Evolutionary conservation across 495 filamentous ascomycete genomes (phyloP).

Genomic region (Podospora appendiculata): DNA sequence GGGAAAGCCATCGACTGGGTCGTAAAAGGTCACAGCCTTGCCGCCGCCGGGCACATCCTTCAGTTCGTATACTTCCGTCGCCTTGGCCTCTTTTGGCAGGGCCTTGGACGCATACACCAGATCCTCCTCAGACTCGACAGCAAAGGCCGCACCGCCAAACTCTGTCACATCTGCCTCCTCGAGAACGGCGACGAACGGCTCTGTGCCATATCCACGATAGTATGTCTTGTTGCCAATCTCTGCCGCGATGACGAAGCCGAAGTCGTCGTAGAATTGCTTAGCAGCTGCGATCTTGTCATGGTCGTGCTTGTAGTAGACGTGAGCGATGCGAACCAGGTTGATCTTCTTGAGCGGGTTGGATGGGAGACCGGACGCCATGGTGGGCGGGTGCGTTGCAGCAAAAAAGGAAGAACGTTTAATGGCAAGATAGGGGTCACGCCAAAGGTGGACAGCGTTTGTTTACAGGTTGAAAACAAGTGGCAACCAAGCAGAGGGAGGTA

Average conservation of each 20-base stretch:
- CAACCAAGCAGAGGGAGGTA: too few species aligned
- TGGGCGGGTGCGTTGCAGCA: background rate
- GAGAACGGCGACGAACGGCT: constrained; percentile 49
- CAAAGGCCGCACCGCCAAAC: constrained; percentile 48
- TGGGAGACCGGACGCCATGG: constrained; percentile 19
- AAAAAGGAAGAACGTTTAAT: too few species aligned
- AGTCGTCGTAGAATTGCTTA: constrained; percentile 45
- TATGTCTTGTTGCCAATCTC: constrained; percentile 42
- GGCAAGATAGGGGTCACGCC: too few species aligned
- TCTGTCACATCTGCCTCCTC: constrained; percentile 37
- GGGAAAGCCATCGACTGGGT: constrained; percentile 51
- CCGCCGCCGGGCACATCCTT: constrained; percentile 52
- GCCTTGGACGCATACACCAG: constrained; percentile 36
- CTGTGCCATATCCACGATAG: constrained; percentile 53
- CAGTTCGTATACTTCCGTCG: constrained; percentile 42
- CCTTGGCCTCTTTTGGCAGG: constrained; percentile 33
- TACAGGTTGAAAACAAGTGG: too few species aligned
- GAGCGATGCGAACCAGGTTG: constrained; percentile 43
- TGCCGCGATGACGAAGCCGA: constrained; percentile 45
- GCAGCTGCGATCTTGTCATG: constrained; percentile 43
- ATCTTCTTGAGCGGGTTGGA: constrained; percentile 33
- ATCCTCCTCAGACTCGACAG: constrained; percentile 50
- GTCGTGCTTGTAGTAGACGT: constrained; percentile 51
- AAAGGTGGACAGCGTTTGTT: too few species aligned
- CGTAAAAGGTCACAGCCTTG: constrained; percentile 46